These are phyloP conservation scores for Styphnolobium japonicum DNA, from an alignment of 306 rosid genomes.

Conservation along the genomic window DNA sequence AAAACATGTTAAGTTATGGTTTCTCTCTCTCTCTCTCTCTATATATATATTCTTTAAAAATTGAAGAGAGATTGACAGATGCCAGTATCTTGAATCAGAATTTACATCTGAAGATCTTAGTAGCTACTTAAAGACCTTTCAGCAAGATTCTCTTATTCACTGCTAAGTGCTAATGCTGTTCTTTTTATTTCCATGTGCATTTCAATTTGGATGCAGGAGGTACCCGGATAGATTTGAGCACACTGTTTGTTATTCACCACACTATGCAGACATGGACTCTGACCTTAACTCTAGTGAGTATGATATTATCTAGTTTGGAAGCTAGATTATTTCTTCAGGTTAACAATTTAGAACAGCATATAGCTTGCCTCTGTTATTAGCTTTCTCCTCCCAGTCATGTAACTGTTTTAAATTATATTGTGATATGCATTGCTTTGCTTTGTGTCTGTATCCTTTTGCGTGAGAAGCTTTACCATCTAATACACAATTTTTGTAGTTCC, in stretches of 20 bases:
- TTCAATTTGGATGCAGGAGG: slow-evolving; percentile 48
- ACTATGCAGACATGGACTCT: slow-evolving; percentile 37
- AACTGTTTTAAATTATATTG: not conserved
- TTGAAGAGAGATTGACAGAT: not conserved
- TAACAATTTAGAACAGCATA: not conserved
- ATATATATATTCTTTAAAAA: not conserved
- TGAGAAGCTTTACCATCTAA: not conserved
- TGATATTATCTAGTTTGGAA: not conserved
- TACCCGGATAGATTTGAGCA: slow-evolving; percentile 52
- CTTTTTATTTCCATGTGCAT: not conserved
- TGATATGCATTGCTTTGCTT: not conserved
- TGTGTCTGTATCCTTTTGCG: not conserved
- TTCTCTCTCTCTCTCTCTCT: too few species aligned
- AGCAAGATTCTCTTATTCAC: not conserved
- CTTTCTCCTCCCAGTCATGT: not conserved
- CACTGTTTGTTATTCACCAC: slow-evolving; percentile 29
- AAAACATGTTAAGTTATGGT: not conserved
- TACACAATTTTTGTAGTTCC: slow-evolving; percentile 38
- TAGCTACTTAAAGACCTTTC: not conserved
- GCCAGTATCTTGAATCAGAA: not conserved
- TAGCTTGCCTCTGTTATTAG: not conserved
- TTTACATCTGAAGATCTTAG: not conserved
- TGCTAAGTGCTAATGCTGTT: not conserved
- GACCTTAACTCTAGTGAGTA: slow-evolving; percentile 59
- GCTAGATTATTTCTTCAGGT: not conserved